A percentile compares a stretch with the other conserved stretches of the same genome.
Evolutionary conservation across 2,329 filamentous ascomycete genomes (phyloP).

Genomic region (Westerdykella sp.): DNA sequence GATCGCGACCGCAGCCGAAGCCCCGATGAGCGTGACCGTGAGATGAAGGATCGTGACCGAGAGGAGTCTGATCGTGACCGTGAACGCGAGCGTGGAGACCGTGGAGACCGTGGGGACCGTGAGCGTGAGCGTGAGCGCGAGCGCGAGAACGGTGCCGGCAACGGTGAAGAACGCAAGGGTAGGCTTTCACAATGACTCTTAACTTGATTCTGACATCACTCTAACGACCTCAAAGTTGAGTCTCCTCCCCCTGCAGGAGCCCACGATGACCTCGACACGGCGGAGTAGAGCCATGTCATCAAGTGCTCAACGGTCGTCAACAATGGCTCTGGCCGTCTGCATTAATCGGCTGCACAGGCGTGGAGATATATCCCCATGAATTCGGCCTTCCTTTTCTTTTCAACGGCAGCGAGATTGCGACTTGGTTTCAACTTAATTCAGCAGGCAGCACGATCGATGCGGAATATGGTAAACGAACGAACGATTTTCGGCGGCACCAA

Average conservation of each 20-base stretch:
- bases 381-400: constrained; percentile 17
- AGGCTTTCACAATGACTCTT: constrained; percentile 15
- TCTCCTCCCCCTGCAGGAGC: constrained; percentile 64
- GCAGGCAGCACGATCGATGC: constrained; percentile 31
- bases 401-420: constrained; percentile 17
- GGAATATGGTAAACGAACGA: constrained; percentile 10
- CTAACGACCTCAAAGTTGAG: constrained; percentile 50
- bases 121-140: constrained; percentile 48
- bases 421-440: constrained; percentile 30
- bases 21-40: constrained; percentile 51
- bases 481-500: constrained; percentile 25
- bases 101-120: constrained; percentile 46
- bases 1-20: constrained; percentile 70
- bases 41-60: constrained; percentile 52
- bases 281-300: constrained; percentile 52
- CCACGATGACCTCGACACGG: constrained; percentile 93
- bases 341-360: constrained; percentile 10
- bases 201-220: neutral
- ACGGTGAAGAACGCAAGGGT: constrained; percentile 91
- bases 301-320: no score
- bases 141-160: constrained; percentile 59
- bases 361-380: constrained; percentile 6
- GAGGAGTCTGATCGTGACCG: constrained; percentile 52
- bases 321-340: neutral
- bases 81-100: constrained; percentile 50